A percentile compares a stretch with the other conserved stretches of the same genome.
Conservation (phyloP, 1,139 yeast species). For the Suhomyces maxii region DNA sequence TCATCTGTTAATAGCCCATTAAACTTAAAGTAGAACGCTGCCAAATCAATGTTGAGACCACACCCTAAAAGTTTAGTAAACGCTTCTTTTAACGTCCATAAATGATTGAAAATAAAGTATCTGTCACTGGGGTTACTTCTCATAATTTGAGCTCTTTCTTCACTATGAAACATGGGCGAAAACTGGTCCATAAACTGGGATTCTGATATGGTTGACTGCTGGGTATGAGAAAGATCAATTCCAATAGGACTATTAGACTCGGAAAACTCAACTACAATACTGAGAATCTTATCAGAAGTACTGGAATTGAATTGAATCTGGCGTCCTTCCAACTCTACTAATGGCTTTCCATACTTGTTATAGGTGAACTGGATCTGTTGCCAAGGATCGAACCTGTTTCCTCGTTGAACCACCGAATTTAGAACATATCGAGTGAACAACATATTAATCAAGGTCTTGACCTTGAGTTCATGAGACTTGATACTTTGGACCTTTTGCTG, state of each 20-base stretch:
- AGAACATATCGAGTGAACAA: conserved; percentile 29
- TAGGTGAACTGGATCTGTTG: conserved; percentile 20
- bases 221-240: conserved; percentile 59
- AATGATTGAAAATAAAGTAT: conserved; percentile 46
- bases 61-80: conserved; percentile 62
- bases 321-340: conserved; percentile 15
- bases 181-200: conserved; percentile 44
- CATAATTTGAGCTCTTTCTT: conserved; percentile 38
- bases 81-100: conserved; percentile 77
- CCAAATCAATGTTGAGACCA: conserved; percentile 59
- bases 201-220: conserved; percentile 39
- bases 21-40: conserved; percentile 16
- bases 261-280: conserved; percentile 42
- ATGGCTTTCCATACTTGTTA: conserved; percentile 42
- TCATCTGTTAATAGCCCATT: conserved; percentile 1
- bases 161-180: conserved; percentile 46
- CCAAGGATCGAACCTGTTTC: conserved; percentile 18
- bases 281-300: conserved; percentile 53
- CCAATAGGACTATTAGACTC: conserved; percentile 43
- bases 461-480: conserved; percentile 19
- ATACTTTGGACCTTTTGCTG: conserved; percentile 36
- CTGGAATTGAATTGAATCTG: conserved; percentile 49
- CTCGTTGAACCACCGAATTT: conserved; percentile 19
- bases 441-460: conserved; percentile 22
- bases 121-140: conserved; percentile 13